A percentile compares a stretch with the other conserved stretches of the same genome.
Evolutionary conservation across 345 rosid genomes (phyloP).

Genomic region (Eucalyptus marginata): DNA sequence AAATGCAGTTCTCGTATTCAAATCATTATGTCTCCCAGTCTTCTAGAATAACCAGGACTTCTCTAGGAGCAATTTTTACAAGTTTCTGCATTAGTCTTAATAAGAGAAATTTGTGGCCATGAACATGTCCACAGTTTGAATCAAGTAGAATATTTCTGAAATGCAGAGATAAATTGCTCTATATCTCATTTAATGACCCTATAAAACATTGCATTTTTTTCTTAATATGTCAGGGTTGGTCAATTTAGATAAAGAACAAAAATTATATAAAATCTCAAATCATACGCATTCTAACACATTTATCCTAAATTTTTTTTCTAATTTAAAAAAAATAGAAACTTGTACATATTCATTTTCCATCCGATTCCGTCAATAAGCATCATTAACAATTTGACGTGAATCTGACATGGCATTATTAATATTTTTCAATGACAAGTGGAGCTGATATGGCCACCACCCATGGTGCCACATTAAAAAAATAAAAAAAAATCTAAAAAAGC

Average conservation of each 20-base stretch:
- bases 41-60: neutral
- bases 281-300: neutral
- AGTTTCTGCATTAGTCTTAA: neutral
- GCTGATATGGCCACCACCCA: neutral
- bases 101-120: neutral
- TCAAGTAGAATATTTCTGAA: neutral
- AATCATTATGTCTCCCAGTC: neutral
- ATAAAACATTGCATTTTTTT: no score
- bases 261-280: neutral
- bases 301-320: fast-evolving
- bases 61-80: neutral
- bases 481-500: no score
- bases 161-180: neutral
- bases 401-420: neutral
- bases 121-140: neutral
- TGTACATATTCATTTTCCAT: fast-evolving
- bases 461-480: neutral
- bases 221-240: no score
- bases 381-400: neutral
- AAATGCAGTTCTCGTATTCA: neutral
- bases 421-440: neutral
- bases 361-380: no score
- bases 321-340: no score
- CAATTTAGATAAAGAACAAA: no score
- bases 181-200: no score